Base-by-base conservation (phyloP, 768 basidiomycete species). In the Mycena olivaceomarginata region DNA sequence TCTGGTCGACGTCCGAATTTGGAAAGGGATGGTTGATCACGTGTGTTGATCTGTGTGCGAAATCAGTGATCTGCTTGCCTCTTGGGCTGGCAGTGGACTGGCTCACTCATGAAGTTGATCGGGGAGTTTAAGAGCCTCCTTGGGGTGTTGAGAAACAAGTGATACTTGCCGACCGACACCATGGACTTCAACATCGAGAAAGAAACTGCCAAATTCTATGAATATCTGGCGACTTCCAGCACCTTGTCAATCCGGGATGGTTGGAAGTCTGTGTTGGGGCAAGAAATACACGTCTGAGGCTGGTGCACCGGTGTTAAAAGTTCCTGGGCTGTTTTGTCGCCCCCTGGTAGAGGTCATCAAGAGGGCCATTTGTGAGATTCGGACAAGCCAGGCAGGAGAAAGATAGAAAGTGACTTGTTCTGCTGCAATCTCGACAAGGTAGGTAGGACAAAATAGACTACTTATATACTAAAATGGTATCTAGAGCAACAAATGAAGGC, bases 271-370 rank as follows among this genome's bases (percentile, higher is more conserved):
- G n/a, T n/a, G 2, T 70, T 57, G 6, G 68, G 68, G 56, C 20
- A 62, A 70, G 45, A 16, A 16, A 11, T 45, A 70, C 20, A 45
- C 22, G 0, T 70, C 69, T 4, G 69, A 70, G 45, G 56, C 59
- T 0, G 69, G 62, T 4, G 69, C 69, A 20, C 59, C 69, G 0
- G 45, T 62, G 1, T 70, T 70, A 10, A 6, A 39, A 4, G 78
- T 85, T 13, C 45, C 70, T 0, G 80, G 77, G 0, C 59, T 85
- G 4, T 75, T 67, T 60, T 67, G 79, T n/a, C 81, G 82, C 48
- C 53, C 0, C 62, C 84, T 85, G 8, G 59, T 67, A 0, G 79
- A 78, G 5, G 67, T 81, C 9, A 79, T 83, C 40, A 73, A 64
- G 11, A 31, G 57, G n/a, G n/a, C n/a, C n/a, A n/a, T n/a, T n/a